These are phyloP conservation scores for Ophiostoma novo-ulmi DNA, from an alignment of 2,329 filamentous ascomycete genomes.

Conservation along the genomic window DNA sequence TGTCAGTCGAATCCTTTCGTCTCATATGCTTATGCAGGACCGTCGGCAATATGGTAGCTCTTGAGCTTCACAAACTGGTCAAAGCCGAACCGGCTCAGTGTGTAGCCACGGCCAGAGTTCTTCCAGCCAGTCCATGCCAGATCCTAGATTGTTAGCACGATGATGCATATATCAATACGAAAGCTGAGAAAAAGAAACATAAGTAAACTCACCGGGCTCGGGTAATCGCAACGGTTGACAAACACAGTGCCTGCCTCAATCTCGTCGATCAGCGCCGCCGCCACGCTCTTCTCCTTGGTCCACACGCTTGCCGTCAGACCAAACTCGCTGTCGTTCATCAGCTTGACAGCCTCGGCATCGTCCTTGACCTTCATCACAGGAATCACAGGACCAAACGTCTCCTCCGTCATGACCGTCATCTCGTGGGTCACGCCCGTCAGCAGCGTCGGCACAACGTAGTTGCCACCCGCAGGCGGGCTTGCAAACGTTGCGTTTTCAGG, in stretches of 20 bases:
- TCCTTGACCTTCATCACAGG: conserved; percentile 78
- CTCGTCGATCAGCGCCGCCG: conserved; percentile 68
- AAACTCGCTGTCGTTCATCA: conserved; percentile 95
- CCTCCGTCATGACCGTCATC: conserved; percentile 87
- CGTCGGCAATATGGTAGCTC: conserved; percentile 89
- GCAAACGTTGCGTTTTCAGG: conserved; percentile 70
- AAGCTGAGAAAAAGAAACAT: not conserved
- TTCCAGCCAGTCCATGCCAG: conserved; percentile 98
- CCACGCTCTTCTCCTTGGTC: conserved; percentile 78
- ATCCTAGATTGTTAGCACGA: conserved; percentile 51
- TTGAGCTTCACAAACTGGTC: conserved; percentile 96
- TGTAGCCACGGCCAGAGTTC: conserved; percentile 88
- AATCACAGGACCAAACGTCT: conserved; percentile 92
- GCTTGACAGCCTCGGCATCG: conserved; percentile 72
- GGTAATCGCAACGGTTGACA: conserved; percentile 90
- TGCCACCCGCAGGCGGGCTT: conserved; percentile 68
- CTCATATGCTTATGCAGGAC: conserved; percentile 37
- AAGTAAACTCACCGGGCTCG: conserved; percentile 67
- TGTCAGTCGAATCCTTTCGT: not conserved
- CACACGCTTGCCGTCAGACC: conserved; percentile 95
- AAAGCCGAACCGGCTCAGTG: conserved; percentile 83
- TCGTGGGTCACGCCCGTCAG: conserved; percentile 72
- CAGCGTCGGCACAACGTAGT: conserved; percentile 83
- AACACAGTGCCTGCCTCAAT: conserved; percentile 94
- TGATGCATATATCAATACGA: conserved; percentile 18